A percentile compares a stretch with the other conserved stretches of the same genome.
These are phyloP conservation scores for Paramecium biaurelia DNA, from an alignment of 73 alveolate species.

Conservation along the genomic window DNA sequence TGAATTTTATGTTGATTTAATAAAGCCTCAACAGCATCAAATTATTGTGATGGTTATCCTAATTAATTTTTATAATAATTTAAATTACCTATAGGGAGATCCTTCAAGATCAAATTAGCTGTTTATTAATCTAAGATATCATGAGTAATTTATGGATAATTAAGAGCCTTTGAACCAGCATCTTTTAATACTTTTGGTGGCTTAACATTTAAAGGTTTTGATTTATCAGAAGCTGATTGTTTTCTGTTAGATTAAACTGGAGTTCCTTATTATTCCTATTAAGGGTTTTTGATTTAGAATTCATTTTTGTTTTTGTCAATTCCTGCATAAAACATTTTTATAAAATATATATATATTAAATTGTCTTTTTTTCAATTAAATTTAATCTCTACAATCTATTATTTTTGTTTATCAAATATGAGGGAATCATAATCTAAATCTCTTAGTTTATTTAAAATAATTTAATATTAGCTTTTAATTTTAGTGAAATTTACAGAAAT, in stretches of 20 bases:
- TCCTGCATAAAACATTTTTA: neutral
- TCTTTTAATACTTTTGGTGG: constrained; percentile 27
- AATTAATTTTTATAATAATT: neutral
- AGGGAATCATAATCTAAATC: no score
- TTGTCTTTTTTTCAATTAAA: no score
- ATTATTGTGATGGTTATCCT: neutral
- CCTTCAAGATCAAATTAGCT: neutral
- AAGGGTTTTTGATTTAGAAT: no score
- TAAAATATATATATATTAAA: no score
- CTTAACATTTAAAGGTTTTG: neutral
- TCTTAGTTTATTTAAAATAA: no score
- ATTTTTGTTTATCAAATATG: no score
- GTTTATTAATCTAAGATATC: neutral
- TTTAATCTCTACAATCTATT: neutral
- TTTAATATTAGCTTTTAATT: no score
- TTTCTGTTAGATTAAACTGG: neutral
- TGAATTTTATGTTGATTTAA: constrained; percentile 32
- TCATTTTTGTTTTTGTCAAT: neutral
- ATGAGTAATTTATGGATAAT: neutral
- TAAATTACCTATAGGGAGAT: neutral
- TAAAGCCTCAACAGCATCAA: constrained; percentile 22
- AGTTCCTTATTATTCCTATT: neutral
- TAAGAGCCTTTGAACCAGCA: neutral
- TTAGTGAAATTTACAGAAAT: no score
- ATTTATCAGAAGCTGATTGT: neutral